Evolutionary conservation across 2,329 filamentous ascomycete genomes (phyloP).

Genomic region (Xylariaceae sp.): DNA sequence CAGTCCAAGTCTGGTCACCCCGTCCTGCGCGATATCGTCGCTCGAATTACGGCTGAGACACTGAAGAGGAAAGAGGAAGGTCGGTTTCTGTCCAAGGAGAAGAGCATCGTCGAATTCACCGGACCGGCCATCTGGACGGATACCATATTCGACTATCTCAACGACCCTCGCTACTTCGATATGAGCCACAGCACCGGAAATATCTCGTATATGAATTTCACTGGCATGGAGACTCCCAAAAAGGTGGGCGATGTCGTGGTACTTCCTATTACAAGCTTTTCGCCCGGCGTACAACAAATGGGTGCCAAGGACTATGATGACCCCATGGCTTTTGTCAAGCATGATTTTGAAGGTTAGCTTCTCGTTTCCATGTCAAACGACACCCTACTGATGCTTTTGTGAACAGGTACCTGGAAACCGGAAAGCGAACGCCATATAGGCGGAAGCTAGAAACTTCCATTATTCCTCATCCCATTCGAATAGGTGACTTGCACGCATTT

Average conservation of each 20-base stretch:
- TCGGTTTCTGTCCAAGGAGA: constrained; percentile 49
- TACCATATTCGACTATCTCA: constrained; percentile 86
- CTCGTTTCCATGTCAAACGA: neutral
- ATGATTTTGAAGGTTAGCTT: constrained; percentile 83
- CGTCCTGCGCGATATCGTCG: constrained; percentile 80
- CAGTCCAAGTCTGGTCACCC: constrained; percentile 94
- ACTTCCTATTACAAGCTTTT: constrained; percentile 94
- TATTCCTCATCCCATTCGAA: no score
- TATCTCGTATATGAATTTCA: constrained; percentile 85
- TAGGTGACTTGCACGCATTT: neutral
- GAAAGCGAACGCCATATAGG: constrained; percentile 66
- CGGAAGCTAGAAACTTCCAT: constrained; percentile 27
- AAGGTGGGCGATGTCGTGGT: constrained; percentile 92
- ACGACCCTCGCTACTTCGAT: constrained; percentile 84
- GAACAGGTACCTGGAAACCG: constrained; percentile 69
- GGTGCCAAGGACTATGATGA: constrained; percentile 82
- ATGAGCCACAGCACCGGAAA: constrained; percentile 65
- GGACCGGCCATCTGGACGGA: constrained; percentile 96
- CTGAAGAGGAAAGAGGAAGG: constrained; percentile 65
- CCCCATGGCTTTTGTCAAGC: constrained; percentile 95
- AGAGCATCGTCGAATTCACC: constrained; percentile 87
- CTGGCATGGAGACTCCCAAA: constrained; percentile 75
- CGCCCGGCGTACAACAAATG: constrained; percentile 91
- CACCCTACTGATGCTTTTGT: constrained; percentile 19
- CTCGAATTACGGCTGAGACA: constrained; percentile 79